phyloP scores from a whole-genome alignment of 768 basidiomycete genomes.

The Hygrophoropsis aurantiaca region DNA sequence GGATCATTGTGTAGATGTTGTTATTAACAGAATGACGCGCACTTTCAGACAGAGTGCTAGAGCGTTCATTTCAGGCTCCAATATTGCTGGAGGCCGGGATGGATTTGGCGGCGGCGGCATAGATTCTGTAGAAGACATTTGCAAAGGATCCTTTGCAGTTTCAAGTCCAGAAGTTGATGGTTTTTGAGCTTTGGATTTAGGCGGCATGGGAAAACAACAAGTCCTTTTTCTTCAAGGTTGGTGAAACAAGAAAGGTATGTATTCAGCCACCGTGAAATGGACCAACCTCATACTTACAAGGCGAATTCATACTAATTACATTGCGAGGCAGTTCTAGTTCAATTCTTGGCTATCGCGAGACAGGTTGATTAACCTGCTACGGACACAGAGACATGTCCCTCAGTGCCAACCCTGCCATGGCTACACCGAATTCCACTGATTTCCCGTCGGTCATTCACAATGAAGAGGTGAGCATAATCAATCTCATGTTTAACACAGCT shows the following conservation, averaged over 20 bases:
- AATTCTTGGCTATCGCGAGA: no score
- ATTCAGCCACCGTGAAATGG: background rate
- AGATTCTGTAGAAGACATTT: no score
- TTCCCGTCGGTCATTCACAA: conserved; percentile 10
- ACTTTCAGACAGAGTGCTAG: conserved; percentile 61
- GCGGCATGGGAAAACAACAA: conserved; percentile 35
- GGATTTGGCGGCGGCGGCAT: conserved; percentile 61
- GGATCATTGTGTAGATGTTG: background rate
- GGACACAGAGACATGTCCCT: conserved; percentile 17
- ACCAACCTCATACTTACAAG: no score
- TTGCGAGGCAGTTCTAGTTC: no score
- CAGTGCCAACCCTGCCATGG: conserved; percentile 13
- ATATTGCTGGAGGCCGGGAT: conserved; percentile 36
- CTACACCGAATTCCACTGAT: conserved; percentile 14
- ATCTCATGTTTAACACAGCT: background rate
- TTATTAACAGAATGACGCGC: conserved; percentile 6
- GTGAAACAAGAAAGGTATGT: conserved; percentile 28
- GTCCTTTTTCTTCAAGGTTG: background rate
- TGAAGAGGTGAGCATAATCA: conserved; percentile 13
- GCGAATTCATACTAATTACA: no score
- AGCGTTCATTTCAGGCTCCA: conserved; percentile 67
- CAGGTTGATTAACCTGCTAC: no score
- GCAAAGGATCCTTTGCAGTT: no score
- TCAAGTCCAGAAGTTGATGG: no score
- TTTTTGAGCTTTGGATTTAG: conserved; percentile 41